phyloP scores from a whole-genome alignment of 208 protist genomes.

The Acanthamoeba lenticulata region DNA sequence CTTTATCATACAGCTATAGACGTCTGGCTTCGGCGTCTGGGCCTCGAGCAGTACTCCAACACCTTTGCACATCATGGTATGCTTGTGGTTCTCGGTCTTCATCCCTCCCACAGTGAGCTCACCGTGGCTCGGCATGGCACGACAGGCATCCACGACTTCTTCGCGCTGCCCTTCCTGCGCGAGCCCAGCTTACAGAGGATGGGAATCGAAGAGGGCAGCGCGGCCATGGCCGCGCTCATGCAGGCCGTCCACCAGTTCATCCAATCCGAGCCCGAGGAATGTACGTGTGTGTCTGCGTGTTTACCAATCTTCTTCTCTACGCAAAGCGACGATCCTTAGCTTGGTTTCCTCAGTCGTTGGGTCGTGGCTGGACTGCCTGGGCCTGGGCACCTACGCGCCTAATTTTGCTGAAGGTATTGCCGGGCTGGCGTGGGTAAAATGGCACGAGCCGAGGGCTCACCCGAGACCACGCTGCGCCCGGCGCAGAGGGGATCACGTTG shows the following conservation, averaged over 20 bases:
- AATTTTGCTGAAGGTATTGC: neutral
- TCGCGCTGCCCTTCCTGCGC: conserved; percentile 49
- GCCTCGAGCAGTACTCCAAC: conserved; percentile 5
- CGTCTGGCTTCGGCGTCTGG: neutral
- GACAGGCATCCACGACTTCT: conserved; percentile 52
- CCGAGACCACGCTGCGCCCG: neutral
- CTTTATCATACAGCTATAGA: conserved; percentile 34
- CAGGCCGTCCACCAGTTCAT: neutral
- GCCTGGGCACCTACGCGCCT: neutral
- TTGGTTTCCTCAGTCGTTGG: neutral
- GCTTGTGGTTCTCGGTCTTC: neutral
- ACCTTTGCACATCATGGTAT: conserved; percentile 5
- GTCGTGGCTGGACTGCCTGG: neutral
- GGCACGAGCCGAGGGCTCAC: neutral
- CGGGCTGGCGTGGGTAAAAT: neutral
- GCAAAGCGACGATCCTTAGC: neutral
- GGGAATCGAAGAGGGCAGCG: neutral
- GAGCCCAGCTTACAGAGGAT: neutral
- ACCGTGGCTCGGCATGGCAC: neutral
- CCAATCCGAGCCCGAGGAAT: neutral
- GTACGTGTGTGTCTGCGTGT: neutral
- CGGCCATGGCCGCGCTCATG: neutral
- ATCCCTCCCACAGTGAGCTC: too few relatives aligned
- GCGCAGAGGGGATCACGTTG: neutral
- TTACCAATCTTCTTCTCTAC: neutral